Conservation (phyloP, 371 early-diverging fungal species). For the Mycotypha africana region DNA sequence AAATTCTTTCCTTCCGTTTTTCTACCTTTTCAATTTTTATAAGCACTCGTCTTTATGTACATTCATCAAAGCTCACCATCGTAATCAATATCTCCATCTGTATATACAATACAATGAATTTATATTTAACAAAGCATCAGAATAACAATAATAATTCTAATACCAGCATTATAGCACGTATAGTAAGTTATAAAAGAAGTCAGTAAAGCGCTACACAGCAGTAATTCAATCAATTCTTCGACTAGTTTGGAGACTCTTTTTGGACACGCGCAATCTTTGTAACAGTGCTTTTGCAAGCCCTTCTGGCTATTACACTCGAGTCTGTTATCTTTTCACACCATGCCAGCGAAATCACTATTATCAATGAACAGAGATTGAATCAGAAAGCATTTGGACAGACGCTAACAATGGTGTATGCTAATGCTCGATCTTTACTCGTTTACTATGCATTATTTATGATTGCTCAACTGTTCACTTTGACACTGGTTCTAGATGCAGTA, state of each 20-base stretch:
- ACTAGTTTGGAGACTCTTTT: constrained; percentile 48
- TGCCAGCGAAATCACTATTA: constrained; percentile 29
- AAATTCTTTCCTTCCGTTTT: too few species aligned
- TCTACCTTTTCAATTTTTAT: too few species aligned
- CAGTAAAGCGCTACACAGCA: too few species aligned
- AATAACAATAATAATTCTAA: too few species aligned
- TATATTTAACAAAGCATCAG: too few species aligned
- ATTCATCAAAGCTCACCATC: too few species aligned
- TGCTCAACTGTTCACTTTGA: constrained; percentile 38
- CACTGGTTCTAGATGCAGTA: constrained; percentile 43
- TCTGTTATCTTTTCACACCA: constrained; percentile 32
- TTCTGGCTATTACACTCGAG: constrained; percentile 38
- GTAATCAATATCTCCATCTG: too few species aligned
- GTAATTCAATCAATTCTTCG: too few species aligned
- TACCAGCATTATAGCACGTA: too few species aligned
- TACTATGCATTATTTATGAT: constrained; percentile 41
- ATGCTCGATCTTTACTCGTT: constrained; percentile 40
- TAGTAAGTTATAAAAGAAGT: too few species aligned
- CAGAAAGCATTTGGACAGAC: constrained; percentile 23
- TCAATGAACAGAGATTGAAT: constrained; percentile 26
- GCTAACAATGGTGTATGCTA: constrained; percentile 30
- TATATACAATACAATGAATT: too few species aligned
- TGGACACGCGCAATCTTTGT: constrained; percentile 44
- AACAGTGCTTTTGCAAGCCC: constrained; percentile 27
- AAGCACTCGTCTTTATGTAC: too few species aligned